Evolutionary conservation across 129 eudicot species (phyloP), one percentile per base, ranked within the genome.

Genomic region (Pittosporum tobira): DNA sequence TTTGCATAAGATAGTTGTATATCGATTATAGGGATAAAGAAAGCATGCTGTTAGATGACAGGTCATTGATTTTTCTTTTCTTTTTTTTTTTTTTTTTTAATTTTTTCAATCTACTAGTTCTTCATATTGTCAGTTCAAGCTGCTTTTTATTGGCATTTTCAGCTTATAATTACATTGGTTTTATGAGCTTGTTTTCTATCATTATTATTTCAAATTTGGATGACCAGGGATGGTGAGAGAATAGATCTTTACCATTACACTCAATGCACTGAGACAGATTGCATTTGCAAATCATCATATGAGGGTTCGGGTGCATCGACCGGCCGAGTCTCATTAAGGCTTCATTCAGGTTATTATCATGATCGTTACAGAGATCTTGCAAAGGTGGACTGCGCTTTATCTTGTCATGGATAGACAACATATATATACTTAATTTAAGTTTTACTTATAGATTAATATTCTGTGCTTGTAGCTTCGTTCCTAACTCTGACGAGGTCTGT

Each of bases 341-440:
- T 91, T 64, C 80, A 71, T 72, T 59, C 82, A 56, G 99, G 99
- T 57, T 76, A 53, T 50, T 91, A 91, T 68, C 99, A 91, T 70
- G 83, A 87, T 45, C 71, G 79, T 59, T 83, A 76, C 67, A 26
- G 22, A 67, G 80, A 87, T 28, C 71, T 87, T 62, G 51, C 66
- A 40, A 83, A 91, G 95, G 95, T 90, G 63, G 59, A 49, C 53
- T 66, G 48, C 58, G 23, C 53, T 36, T 45, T n/a, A 1, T 31
- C 29, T 47, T 49, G 21, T 56, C 45, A 20, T 38, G 20, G 51
- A 34, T 27, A 31, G 15, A 54, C 7, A 5, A n/a, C 2, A 18
- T 13, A 26, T 30, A 48, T 44, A 48, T 22, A 18, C 42, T n/a
- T 21, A 30, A 7, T 34, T 16, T n/a, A n/a, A n/a, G n/a, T n/a